These are phyloP conservation scores for Plantago elongata DNA, from an alignment of 257 asterid genomes.

Conservation along the genomic window DNA sequence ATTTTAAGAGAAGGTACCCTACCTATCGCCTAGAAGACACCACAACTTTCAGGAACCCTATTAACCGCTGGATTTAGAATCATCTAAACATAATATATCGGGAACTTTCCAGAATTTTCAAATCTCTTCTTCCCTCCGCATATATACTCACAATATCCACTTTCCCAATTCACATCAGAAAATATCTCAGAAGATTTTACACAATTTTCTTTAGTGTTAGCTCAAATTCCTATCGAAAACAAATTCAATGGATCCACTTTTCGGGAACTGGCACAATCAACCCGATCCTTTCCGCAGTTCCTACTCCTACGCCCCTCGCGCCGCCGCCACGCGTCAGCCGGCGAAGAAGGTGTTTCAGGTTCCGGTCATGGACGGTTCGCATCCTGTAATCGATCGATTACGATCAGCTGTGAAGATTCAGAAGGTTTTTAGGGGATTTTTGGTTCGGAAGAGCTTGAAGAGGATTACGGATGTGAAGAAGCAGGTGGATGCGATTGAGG, in stretches of 20 bases:
- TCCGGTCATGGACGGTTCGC: conserved; percentile 53
- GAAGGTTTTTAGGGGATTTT: conserved; percentile 66
- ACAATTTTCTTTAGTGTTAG: no score
- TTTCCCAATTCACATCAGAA: no score
- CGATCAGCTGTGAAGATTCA: conserved; percentile 62
- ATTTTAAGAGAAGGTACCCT: neutral
- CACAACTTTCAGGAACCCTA: no score
- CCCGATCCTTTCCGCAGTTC: conserved; percentile 1
- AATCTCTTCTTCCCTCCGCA: no score
- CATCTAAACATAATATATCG: no score
- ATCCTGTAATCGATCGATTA: conserved; percentile 21
- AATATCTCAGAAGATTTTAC: no score
- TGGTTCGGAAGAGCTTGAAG: conserved; percentile 55
- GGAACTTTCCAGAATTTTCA: no score
- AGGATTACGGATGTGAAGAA: conserved; percentile 35
- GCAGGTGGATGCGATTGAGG: conserved; percentile 62
- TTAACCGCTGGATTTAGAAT: no score
- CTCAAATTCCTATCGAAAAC: neutral
- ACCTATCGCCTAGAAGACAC: no score
- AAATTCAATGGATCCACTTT: conserved; percentile 5
- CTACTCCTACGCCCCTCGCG: neutral
- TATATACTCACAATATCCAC: no score
- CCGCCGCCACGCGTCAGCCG: conserved; percentile 14
- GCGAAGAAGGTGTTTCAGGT: conserved; percentile 42
- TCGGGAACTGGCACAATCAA: neutral